Evolutionary conservation across 495 filamentous ascomycete genomes (phyloP), one percentile per base, ranked within the genome.

Genomic region (Trichocladium uniseriatum): DNA sequence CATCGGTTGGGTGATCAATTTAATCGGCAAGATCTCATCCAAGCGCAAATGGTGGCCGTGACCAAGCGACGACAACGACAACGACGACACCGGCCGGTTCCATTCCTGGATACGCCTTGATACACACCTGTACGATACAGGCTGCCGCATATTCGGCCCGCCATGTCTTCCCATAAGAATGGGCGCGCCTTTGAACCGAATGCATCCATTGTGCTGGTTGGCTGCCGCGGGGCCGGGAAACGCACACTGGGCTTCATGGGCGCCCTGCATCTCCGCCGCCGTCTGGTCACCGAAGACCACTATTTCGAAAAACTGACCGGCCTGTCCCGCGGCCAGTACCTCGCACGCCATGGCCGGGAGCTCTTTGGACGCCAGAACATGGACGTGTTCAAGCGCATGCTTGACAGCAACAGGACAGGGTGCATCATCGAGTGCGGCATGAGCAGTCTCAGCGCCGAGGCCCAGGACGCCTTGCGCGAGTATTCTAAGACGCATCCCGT

Each of bases 191-290:
- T 88, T 58, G 68, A 75, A 24, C 62, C 70, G 0, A 72, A 81
- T 53, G 79, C 82, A 2, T 87, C 85, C 1, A 78, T 91, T 43
- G 82, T 88, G 1, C 70, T 91, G 16, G 76, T 89, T 20, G 86
- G 86, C 18, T 79, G 84, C 45, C 81, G 82, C 15, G 84, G 86
- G 3, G 81, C 83, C 5, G 85, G 85, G 13, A 89, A 89, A 60
- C 80, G 83, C 5, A 87, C 82, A 15, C 71, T 91, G 10, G 85
- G 81, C 1, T 80, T 89, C 53, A 85, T 91, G 39, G 79, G 82
- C n/a, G 82, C 84, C 3, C 82, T 82, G 18, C 75, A 81, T 51
- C 81, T 83, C 14, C 78, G 79, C 13, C 76, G 83, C 11, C 78
- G 81, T 19, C 71, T 90, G 19, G 79, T 88, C 39, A 86, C 86